Conservation (phyloP, 2,329 filamentous ascomycete species). For the Colletotrichum tropicale region DNA sequence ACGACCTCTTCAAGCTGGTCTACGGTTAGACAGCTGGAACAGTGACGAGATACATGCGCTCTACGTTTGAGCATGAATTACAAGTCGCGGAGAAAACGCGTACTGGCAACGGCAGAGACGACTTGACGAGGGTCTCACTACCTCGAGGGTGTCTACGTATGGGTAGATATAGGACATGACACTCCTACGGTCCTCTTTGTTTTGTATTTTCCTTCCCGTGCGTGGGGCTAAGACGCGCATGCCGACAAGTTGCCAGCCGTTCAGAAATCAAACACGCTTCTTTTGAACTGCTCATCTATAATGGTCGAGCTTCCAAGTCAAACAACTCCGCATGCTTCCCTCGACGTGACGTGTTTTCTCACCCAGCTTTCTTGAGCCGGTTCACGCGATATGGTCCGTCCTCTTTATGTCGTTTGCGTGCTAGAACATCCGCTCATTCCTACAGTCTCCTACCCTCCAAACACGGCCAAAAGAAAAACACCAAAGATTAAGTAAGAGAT, state of each 20-base stretch:
- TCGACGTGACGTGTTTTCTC: background rate
- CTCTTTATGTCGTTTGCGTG: background rate
- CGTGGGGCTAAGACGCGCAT: background rate
- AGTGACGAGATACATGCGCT: background rate
- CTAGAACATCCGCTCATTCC: background rate
- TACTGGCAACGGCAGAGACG: background rate
- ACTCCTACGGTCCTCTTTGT: background rate
- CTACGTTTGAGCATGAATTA: background rate
- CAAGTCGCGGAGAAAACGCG: background rate
- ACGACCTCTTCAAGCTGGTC: conserved; percentile 94
- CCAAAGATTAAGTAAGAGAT: background rate
- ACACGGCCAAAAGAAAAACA: background rate
- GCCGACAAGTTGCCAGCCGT: background rate
- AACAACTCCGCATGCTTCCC: background rate
- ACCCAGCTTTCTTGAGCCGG: background rate
- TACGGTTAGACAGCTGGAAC: conserved; percentile 54
- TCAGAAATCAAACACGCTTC: background rate
- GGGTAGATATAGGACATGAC: background rate
- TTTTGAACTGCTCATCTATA: background rate
- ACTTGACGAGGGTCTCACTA: background rate
- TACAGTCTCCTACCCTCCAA: background rate
- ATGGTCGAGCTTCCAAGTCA: background rate
- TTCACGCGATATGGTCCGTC: background rate
- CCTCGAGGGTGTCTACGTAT: background rate
- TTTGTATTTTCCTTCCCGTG: background rate